Evolutionary conservation across 2,329 filamentous ascomycete genomes (phyloP), one percentile per base, ranked within the genome.

Genomic region (Fonsecaea erecta): DNA sequence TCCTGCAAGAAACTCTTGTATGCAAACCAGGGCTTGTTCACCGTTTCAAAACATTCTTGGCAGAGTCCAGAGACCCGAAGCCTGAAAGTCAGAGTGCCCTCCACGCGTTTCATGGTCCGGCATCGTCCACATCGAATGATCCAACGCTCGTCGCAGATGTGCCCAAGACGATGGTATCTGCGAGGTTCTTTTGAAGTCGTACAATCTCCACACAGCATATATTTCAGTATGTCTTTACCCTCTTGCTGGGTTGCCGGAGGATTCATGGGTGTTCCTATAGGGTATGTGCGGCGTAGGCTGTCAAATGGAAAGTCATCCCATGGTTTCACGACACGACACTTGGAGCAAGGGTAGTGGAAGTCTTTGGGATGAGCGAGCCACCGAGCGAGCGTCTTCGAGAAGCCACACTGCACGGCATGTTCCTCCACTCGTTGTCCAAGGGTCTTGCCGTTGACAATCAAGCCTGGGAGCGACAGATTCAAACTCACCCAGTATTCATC

Each of bases 1-100:
- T 30, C 46, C 18, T 52, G 51, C 26, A 53, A 24, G 18, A 9
- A 35, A 21, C 16, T 48, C 60, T 57, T 63, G n/a, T 57, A 63
- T 24, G 6, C 6, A 14, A 40, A 40, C 28, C 60, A 62, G 24
- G 35, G 6, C n/a, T 28, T 52, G n/a, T 62, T 34, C n/a, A 54
- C 21, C 51, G 18, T 21, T 8, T 3, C 21, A 26, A 30, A 54
- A 21, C 59, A 54, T 18, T 34, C 12, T 28, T 48, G 48, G 24
- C 57, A 60, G 28, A 60, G 34, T 8, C 57, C 32, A 1, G 57
- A 60, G 43, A 48, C 21, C 3, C 43, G 43, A 24, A 48, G 43
- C 21, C 21, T 48, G 18, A 48, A 48, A 11, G 43, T 11, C 18
- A 24, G 43, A 9, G 2, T 14, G 18, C 5, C 9, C 7, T 18